Percentiles rank a stretch among this genome's conserved stretches.
phyloP scores from a whole-genome alignment of 2,329 filamentous ascomycete species.

The Epichloe coenophiala region DNA sequence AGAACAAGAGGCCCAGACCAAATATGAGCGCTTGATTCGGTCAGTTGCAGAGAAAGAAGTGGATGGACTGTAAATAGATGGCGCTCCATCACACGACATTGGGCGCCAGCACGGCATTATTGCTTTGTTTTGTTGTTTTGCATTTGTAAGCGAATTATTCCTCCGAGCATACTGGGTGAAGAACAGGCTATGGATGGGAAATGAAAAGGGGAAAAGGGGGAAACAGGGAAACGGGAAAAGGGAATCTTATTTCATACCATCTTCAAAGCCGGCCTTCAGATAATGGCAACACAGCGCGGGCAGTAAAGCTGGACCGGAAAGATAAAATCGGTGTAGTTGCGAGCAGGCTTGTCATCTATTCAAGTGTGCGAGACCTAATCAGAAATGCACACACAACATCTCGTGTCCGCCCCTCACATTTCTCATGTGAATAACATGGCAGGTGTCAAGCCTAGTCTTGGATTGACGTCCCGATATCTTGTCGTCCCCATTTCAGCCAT shows the following conservation, averaged over 20 bases:
- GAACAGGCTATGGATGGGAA: background rate
- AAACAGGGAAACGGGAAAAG: too few relatives aligned
- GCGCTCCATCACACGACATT: too few relatives aligned
- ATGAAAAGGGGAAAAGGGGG: too few relatives aligned
- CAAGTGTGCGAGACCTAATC: background rate
- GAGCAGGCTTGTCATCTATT: background rate
- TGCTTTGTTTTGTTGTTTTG: background rate
- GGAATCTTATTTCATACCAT: too few relatives aligned
- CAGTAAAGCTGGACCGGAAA: too few relatives aligned
- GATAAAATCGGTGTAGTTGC: too few relatives aligned
- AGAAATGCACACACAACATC: background rate
- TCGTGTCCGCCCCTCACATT: background rate
- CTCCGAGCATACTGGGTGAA: background rate
- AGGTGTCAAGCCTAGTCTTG: too few relatives aligned
- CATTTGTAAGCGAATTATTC: background rate
- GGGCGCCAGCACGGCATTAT: too few relatives aligned
- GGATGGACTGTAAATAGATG: slow-evolving; percentile 8
- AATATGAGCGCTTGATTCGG: slow-evolving; percentile 24
- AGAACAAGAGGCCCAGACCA: slow-evolving; percentile 21
- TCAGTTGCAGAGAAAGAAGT: slow-evolving; percentile 22
- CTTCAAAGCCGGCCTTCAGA: too few relatives aligned
- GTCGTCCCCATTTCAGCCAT: too few relatives aligned
- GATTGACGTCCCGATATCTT: too few relatives aligned
- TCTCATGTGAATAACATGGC: too few relatives aligned
- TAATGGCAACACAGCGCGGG: background rate